Conservation (phyloP, 441 rosid species). For the Euphorbia celastroides region DNA sequence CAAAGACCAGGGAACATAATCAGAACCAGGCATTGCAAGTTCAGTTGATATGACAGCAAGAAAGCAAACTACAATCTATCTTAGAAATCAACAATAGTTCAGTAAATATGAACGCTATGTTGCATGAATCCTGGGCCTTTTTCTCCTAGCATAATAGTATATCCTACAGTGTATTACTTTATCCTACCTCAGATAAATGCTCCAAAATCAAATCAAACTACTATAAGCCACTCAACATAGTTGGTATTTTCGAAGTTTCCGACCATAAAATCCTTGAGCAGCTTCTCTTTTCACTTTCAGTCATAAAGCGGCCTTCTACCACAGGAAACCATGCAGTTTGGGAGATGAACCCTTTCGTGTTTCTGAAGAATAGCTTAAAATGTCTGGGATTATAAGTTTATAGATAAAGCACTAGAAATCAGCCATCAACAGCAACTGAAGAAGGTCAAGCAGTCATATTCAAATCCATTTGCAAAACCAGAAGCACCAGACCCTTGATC, state of each 20-base stretch:
- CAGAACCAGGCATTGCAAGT: constrained; percentile 21
- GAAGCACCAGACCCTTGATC: constrained; percentile 1
- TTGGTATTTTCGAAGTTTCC: not conserved
- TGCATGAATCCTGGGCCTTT: not conserved
- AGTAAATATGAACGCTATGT: not conserved
- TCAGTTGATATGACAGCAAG: constrained; percentile 4
- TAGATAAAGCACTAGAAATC: not conserved
- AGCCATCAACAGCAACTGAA: not conserved
- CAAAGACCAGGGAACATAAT: constrained; percentile 18
- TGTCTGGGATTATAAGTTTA: not conserved
- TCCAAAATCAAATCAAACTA: not conserved
- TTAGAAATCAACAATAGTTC: not conserved
- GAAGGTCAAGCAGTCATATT: not conserved
- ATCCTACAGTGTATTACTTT: not conserved
- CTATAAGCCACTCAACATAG: not conserved
- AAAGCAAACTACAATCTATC: not conserved
- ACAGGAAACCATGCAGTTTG: not conserved
- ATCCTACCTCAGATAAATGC: not conserved
- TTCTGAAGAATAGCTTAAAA: not conserved
- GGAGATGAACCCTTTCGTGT: not conserved
- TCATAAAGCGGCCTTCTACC: not conserved
- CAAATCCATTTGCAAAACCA: not conserved
- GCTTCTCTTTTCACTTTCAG: constrained; percentile 2
- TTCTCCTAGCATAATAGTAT: constrained; percentile 2
- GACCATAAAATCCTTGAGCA: not conserved